Evolutionary conservation across 2,329 filamentous ascomycete genomes (phyloP), one percentile per base, ranked within the genome.

Genomic region (Exserohilum rostratum): DNA sequence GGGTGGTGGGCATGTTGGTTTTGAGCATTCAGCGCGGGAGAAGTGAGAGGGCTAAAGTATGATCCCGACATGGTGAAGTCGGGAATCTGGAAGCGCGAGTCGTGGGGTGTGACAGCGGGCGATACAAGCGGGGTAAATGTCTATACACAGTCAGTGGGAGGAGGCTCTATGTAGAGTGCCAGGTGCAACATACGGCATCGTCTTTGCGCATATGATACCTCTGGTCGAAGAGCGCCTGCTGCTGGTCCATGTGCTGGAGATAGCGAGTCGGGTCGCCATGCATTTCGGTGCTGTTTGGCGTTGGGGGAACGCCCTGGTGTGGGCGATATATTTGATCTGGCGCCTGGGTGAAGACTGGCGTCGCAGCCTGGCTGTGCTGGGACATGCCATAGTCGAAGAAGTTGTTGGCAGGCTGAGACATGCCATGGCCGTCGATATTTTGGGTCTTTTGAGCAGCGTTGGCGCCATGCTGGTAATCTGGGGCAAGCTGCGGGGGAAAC

Each of bases 1-100:
- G 68, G 69, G 17, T 64, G 47, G 5, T 68, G 65, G 3, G 58
- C 62, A 56, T 71, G 60, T 59, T 73, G 66, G 40, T 69, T 85
- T 71, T 92, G 89, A 1, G 90, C 89, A 72, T 90, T 88, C 15
- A 95, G 79, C 3, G 90, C 90, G 1, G 90, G 90, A 13, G 90
- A 95, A 5, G 89, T 92, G 44, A 95, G 80, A 9, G 90, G 90
- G 69, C 90, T 95, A 72, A 95, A 93, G 76, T 92, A 93, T 30
- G 89, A 84, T 31, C 84, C 85, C 0, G 88, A 87, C 3, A 90
- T 81, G 5, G 84, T 82, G 57, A 75, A 90, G 50, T 85, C 82
- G 11, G 80, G 79, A 33, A 80, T 66, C 48, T 74, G 64, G 71
- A 90, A 91, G 60, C 88, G 86, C 37, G 85, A 81, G 67, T 93